Base-by-base conservation (phyloP, 2,329 filamentous ascomycete species). In the Lojkania enalia region DNA sequence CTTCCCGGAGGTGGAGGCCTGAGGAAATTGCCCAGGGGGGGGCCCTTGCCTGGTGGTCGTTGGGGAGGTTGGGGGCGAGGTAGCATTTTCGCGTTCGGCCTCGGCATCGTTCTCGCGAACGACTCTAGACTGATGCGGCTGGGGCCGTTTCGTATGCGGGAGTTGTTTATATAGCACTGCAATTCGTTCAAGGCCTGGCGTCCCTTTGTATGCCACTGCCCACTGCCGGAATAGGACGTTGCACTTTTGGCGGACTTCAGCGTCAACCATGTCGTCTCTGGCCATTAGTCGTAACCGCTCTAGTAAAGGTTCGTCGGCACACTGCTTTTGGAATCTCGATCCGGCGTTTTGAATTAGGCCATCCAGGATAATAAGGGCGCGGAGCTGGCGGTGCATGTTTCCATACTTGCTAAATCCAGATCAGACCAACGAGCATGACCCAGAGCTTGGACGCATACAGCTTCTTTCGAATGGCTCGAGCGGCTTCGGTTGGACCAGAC, bases 281-380 rank as follows among this genome's bases (percentile, higher is more conserved):
- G 88, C 90, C 54, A 92, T 87, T 23, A 97, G 85, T 16, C 94
- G 85, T 40, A 99, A 78, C 18, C 94, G 87, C 71, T 99, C 94
- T 2, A 99, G 81, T 29, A 99, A 77, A 20, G 91, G 88, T 66
- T 96, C 91, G 61, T 99, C 92, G 7, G 85, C 88, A 67, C 97
- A 96, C 13, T 82, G 81, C 37, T 88, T 84, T 70, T 96, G 88
- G 65, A 97, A 96, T 11, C 86, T 83, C 11, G 86, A 79, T 1
- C 92, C 92, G 2, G 90, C 91, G 73, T 99, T 99, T 65, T 96
- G 89, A 49, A 99, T 94, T 29, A 99, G 78, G 31, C 88, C 91
- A 67, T 99, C 94, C 2, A 99, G 81, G 38, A 99, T 85, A 9
- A 87, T 86, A 16, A 99, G 80, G 25, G 94, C 88, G 48, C 94